Base-by-base conservation (phyloP, 331 rosid genomes). In the Ulmus americana region DNA sequence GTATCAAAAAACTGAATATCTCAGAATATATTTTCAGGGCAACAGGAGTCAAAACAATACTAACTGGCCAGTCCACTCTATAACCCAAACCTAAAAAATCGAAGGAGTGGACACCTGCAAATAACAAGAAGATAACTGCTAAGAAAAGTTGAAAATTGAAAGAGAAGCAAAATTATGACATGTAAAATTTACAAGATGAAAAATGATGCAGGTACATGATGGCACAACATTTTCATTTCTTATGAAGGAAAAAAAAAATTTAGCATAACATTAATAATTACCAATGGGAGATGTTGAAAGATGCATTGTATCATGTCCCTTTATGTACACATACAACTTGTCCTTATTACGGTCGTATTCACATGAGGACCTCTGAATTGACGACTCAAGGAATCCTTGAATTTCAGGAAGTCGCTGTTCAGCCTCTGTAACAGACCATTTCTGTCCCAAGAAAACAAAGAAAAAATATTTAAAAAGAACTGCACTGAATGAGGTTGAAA, bases 31-130 rank as follows among this genome's bases (percentile, higher is more conserved):
- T 76, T 77, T 81, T 82, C 70, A 89, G 70, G 20, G 98, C 90
- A 50, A 67, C 83, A 46, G 97, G 89, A 18, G 95, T 89, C 81
- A 89, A 76, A 76, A 92, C 81, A 72, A 89, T 89, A 70, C 76
- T 85, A 64, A 92, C 77, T 3, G 98, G 98, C 98, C 98, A 89
- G 63, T 89, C 88, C 74, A 89, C 95, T 12, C 73, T 85, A 79
- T 89, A 92, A 71, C 98, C 98, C 76, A 92, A 71, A 77, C 97
- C 97, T 72, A 92, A 71, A 82, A 92, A 92, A 77, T 89, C 91
- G 60, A 92, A 89, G 59, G 98, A 83, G 81, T 74, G 89, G 55
- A 92, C 86, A 50, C 95, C 98, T 92, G 88, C 87, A 83, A 56
- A 9, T 57, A 38, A 75, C 70, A 47, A 70, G 22, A 69, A 63